Evolutionary conservation across 2,329 filamentous ascomycete genomes (phyloP), one percentile per base, ranked within the genome.

Genomic region (Colletotrichum incanum): DNA sequence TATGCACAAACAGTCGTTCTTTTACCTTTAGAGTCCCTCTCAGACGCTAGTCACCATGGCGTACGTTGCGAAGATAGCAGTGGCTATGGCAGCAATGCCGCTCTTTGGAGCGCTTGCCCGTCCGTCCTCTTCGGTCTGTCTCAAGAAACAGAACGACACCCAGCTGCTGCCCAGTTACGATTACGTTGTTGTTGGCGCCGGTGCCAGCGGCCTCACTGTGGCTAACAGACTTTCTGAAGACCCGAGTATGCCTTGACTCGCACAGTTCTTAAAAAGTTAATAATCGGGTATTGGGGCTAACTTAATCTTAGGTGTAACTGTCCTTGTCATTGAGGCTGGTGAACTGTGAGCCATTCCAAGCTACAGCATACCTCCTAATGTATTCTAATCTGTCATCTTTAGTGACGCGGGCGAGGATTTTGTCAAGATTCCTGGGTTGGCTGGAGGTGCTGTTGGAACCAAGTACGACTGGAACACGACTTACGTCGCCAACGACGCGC

Each of bases 181-280:
- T 71, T 82, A 79, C 52, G 76, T 81, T n/a, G 75, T 81, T 34
- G 75, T 80, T 12, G 80, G 80, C 20, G 80, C 80, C 28, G 82
- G 82, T 23, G 81, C 80, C 2, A 80, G 80, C 5, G 81, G 81
- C 31, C 78, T 81, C 60, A 79, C 80, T 14, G 78, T 83, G 12
- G 82, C 82, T 4, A 79, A 79, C 11, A 80, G 82, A 20, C 78
- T 83, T 1, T 80, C 81, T 14, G 82, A 83, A 65, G 79, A 80
- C 68, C 78, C 78, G 26, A 74, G 74, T 74, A 66, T 50, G 74
- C 41, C 16, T 8, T 12, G 4, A 28, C 8, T 5, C 20, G 7
- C 11, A n/a, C 6, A 28, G 1, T 37, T 4, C 1, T 37, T 3
- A 23, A 28, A 37, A 49, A 9, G 5, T 20, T n/a, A 2, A 5